Percentiles rank a stretch among this genome's conserved stretches.
phyloP scores from a whole-genome alignment of 257 asterid genomes.

The Henckelia pumila region DNA sequence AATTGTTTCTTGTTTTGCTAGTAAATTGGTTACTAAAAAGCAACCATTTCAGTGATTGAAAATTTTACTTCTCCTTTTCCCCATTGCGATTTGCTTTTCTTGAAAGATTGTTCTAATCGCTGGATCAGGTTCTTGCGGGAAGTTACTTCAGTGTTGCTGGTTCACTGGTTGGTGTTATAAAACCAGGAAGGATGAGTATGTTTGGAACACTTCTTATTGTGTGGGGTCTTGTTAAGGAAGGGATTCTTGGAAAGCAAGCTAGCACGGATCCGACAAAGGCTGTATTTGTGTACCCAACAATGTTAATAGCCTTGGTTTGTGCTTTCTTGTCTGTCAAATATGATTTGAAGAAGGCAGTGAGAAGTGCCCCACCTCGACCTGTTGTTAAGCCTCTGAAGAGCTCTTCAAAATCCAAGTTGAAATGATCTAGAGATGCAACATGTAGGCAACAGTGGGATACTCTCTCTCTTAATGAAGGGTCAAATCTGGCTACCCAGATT shows the following conservation, averaged over 20 bases:
- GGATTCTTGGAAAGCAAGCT: slow-evolving; percentile 72
- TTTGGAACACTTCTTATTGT: slow-evolving; percentile 79
- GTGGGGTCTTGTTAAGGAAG: slow-evolving; percentile 99
- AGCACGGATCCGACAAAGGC: slow-evolving; percentile 56
- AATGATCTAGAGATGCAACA: slow-evolving; percentile 28
- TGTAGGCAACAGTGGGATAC: slow-evolving; percentile 4
- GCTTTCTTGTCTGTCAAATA: slow-evolving; percentile 82
- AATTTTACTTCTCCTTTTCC: background rate
- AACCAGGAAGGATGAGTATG: slow-evolving; percentile 99
- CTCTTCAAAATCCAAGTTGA: slow-evolving; percentile 76
- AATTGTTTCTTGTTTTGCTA: background rate
- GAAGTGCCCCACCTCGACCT: slow-evolving; percentile 50
- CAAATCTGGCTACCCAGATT: background rate
- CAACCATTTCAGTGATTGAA: background rate
- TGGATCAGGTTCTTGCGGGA: slow-evolving; percentile 89
- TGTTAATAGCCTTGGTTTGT: slow-evolving; percentile 71
- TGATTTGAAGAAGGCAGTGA: slow-evolving; percentile 53
- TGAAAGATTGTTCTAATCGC: background rate
- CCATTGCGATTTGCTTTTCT: background rate
- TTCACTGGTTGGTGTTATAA: slow-evolving; percentile 64
- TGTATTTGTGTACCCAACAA: slow-evolving; percentile 85
- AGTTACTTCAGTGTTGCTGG: slow-evolving; percentile 98
- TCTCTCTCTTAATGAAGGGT: background rate
- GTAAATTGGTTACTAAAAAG: background rate
- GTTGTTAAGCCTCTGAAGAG: slow-evolving; percentile 75